Percentiles rank a stretch among this genome's conserved stretches.
These are phyloP conservation scores for Litchi chinensis DNA, from an alignment of 345 rosid genomes.

Conservation along the genomic window DNA sequence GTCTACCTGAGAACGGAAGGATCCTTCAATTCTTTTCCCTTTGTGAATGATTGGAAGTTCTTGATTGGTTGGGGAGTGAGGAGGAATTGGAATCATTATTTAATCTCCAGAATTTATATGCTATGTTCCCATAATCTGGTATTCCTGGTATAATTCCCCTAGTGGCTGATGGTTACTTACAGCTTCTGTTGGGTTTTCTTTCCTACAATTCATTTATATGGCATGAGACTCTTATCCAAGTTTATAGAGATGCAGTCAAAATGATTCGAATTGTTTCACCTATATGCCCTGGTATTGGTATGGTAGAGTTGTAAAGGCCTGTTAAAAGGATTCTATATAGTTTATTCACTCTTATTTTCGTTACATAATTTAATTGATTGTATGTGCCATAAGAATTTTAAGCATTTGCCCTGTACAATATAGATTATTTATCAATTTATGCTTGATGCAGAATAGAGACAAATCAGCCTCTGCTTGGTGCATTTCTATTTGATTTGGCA, in stretches of 20 bases:
- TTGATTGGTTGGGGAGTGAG: background rate
- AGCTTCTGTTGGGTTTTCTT: background rate
- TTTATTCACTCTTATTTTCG: background rate
- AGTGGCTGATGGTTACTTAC: background rate
- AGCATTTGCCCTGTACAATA: too few species aligned
- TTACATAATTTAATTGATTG: background rate
- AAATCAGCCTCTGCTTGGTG: background rate
- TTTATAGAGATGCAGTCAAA: background rate
- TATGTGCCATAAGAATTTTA: background rate
- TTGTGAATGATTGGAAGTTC: background rate
- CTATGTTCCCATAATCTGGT: background rate
- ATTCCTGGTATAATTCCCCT: background rate
- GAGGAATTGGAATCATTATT: background rate
- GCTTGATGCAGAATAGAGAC: background rate
- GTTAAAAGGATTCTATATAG: background rate
- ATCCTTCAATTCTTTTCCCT: background rate
- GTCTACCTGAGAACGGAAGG: background rate
- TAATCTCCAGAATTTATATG: background rate
- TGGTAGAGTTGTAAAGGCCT: background rate
- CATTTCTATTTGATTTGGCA: background rate
- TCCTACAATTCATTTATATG: background rate
- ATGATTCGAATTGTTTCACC: background rate
- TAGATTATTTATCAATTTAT: background rate
- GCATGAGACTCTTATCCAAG: background rate
- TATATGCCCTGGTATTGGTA: background rate